Conservation (phyloP, 148 eudicot species). For the Bassia scoparia region DNA sequence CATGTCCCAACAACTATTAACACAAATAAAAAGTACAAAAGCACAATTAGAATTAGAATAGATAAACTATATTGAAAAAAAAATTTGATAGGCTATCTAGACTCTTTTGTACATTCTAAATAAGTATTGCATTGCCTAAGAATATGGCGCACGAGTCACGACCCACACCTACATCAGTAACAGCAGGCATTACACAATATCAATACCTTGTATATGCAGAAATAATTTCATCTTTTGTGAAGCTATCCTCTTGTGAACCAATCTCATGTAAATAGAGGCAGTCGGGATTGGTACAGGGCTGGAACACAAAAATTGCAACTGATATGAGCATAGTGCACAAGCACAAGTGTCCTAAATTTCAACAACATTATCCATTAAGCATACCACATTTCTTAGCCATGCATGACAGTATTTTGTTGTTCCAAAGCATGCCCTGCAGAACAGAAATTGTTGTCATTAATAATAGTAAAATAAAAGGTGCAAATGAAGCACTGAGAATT, state of each 20-base stretch:
- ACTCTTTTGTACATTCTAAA: not conserved
- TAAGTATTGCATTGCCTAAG: not conserved
- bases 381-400: constrained; percentile 92
- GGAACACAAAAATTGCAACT: constrained; percentile 26
- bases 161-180: not conserved
- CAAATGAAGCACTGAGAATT: not conserved
- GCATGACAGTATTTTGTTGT: constrained; percentile 98
- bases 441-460: constrained; percentile 1
- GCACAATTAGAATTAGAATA: too few relatives aligned
- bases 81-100: not conserved
- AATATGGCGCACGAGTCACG: not conserved
- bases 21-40: too few relatives aligned
- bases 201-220: constrained; percentile 84
- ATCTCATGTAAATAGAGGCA: constrained; percentile 95
- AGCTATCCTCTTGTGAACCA: constrained; percentile 91
- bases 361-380: constrained; percentile 5
- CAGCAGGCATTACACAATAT: constrained; percentile 9
- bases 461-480: not conserved
- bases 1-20: not conserved
- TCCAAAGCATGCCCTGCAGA: constrained; percentile 90
- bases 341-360: not conserved
- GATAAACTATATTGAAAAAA: too few relatives aligned
- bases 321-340: not conserved
- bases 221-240: constrained; percentile 82
- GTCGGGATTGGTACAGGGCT: constrained; percentile 95